phyloP scores from a whole-genome alignment of 2,329 filamentous ascomycete species.

The Ceratocystis smalleyi region DNA sequence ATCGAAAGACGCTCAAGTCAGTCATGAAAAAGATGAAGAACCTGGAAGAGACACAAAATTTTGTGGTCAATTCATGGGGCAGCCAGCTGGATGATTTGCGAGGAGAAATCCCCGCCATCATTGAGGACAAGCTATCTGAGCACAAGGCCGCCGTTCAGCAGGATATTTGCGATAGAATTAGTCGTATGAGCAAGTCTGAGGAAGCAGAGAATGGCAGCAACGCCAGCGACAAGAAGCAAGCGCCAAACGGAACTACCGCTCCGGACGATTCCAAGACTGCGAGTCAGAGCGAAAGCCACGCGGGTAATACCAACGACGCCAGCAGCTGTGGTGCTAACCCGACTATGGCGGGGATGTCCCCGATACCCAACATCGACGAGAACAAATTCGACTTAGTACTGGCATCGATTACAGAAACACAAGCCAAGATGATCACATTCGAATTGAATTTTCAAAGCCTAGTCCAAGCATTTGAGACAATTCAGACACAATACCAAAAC shows the following conservation, averaged over 20 bases:
- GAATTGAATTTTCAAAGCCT: background rate
- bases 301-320: background rate
- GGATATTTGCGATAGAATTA: background rate
- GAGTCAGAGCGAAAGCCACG: background rate
- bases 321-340: too few relatives aligned
- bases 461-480: slow-evolving; percentile 1
- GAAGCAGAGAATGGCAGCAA: background rate
- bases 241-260: background rate
- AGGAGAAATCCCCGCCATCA: slow-evolving; percentile 1
- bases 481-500: slow-evolving; percentile 8
- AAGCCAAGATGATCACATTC: background rate
- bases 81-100: slow-evolving; percentile 8
- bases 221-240: background rate
- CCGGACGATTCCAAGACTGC: background rate
- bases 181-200: background rate
- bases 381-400: background rate
- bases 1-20: background rate
- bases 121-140: slow-evolving; percentile 1
- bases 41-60: slow-evolving; percentile 6
- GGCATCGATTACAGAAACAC: background rate
- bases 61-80: slow-evolving; percentile 8
- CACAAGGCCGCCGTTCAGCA: background rate
- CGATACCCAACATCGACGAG: background rate
- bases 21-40: slow-evolving; percentile 8
- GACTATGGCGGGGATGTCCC: too few relatives aligned